Conservation (phyloP, 2,329 filamentous ascomycete genomes). For the Mollisiaceae sp. region DNA sequence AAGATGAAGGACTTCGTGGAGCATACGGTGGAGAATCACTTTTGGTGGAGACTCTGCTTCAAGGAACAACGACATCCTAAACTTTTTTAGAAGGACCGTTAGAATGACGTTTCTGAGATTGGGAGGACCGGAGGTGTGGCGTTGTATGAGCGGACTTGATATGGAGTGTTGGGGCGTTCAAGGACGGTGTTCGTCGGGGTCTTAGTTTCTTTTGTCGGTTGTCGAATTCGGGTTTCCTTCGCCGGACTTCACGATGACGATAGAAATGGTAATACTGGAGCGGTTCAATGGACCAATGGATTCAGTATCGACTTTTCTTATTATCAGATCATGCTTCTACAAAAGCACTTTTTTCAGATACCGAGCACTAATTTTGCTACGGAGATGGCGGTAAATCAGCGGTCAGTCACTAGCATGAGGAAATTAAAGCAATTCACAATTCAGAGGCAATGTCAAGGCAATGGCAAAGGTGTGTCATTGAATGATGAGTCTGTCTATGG, state of each 20-base stretch:
- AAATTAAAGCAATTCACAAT: background rate
- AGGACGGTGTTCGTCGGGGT: background rate
- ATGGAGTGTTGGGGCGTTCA: background rate
- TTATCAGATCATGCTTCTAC: background rate
- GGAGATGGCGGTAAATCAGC: background rate
- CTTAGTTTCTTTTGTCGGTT: background rate
- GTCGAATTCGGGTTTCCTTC: background rate
- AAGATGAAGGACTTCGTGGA: background rate
- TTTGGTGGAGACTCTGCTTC: slow-evolving; percentile 4
- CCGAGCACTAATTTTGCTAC: background rate
- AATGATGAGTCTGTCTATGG: slow-evolving; percentile 12
- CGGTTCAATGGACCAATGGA: background rate
- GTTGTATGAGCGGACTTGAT: background rate
- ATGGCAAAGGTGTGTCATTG: slow-evolving; percentile 25
- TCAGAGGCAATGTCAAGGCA: slow-evolving; percentile 13
- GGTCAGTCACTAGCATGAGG: background rate
- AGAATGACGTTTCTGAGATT: background rate
- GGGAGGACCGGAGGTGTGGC: background rate
- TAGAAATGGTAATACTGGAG: no score
- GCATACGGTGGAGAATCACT: slow-evolving; percentile 16
- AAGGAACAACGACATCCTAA: background rate
- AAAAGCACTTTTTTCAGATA: background rate
- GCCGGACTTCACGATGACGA: background rate
- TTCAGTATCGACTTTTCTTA: background rate
- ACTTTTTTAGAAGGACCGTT: background rate